Conservation (phyloP, 2,329 filamentous ascomycete species). For the Dendryphion nanum region DNA sequence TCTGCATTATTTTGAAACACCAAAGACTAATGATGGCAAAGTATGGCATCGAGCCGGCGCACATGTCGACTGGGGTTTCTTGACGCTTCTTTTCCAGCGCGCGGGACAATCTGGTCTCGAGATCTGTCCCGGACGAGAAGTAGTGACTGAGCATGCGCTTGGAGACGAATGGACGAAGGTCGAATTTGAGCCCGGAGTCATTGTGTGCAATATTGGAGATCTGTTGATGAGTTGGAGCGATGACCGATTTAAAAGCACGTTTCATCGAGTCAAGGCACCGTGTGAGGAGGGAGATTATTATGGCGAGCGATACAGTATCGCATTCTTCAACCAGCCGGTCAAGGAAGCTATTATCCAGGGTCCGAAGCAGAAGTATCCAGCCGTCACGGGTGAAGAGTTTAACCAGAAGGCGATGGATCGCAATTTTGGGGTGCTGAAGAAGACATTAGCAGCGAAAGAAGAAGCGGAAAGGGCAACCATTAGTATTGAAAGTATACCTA, state of each 20-base stretch:
- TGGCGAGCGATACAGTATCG: constrained; percentile 62
- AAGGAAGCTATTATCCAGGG: constrained; percentile 60
- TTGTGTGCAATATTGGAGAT: constrained; percentile 67
- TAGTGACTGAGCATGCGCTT: constrained; percentile 57
- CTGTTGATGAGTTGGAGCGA: constrained; percentile 67
- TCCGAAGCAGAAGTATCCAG: constrained; percentile 60
- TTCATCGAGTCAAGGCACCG: constrained; percentile 64
- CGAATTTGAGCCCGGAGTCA: constrained; percentile 44
- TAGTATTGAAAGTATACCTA: no score
- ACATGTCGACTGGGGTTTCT: constrained; percentile 63
- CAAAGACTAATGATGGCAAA: constrained; percentile 30
- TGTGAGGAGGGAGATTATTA: constrained; percentile 55
- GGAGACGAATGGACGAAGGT: constrained; percentile 64
- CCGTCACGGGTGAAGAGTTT: constrained; percentile 61
- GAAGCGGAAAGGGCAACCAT: no score
- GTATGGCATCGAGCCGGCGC: constrained; percentile 60
- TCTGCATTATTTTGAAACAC: no score
- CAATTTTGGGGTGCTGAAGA: constrained; percentile 56
- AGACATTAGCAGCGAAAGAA: no score
- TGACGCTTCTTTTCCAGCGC: constrained; percentile 63
- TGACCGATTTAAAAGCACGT: constrained; percentile 66
- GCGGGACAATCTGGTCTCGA: constrained; percentile 61
- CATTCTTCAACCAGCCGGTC: constrained; percentile 65
- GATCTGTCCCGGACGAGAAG: constrained; percentile 64
- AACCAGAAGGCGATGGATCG: constrained; percentile 56